Base-by-base conservation (phyloP, 495 filamentous ascomycete species). In the Aspergillus saccharolyticus region DNA sequence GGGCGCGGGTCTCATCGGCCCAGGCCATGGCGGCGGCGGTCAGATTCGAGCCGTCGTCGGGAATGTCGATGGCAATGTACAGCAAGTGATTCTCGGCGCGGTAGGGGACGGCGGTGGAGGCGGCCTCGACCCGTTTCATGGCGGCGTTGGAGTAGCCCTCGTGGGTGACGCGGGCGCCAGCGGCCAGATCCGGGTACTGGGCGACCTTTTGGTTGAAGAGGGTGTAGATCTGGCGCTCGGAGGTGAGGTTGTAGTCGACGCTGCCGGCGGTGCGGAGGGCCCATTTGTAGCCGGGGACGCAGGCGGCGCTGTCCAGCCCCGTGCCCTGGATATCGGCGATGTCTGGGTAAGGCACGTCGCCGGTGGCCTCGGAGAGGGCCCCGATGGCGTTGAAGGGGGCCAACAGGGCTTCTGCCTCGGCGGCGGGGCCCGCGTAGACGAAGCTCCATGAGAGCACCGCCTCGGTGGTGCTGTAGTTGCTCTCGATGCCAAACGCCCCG, bases 121-220 rank as follows among this genome's bases (percentile, higher is more conserved):
- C 58, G 21, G 45, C 49, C 1, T 17, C 24, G 10, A 52, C 52
- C 20, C 22, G 42, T 16, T 22, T 20, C 16, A 49, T 33, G 1
- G 18, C 58, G 7, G 42, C 58, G 22, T 56, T 61, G 45, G 49
- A 42, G 33, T 59, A 59, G 42, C 44, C 52, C 28, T 59, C 57
- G 10, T 39, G 25, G 1, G 43, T 25, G 44, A 54, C 25, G 21
- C 39, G 16, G 1, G 50, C 17, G 5, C 18, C 8, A 3, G 4
- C 9, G 7, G 15, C n/a, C 24, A 54, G 44, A 9, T 22, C 24
- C 21, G 14, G 57, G 22, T 50, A 2, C 5, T 21, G 17, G 3
- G 28, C 16, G 16, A 51, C 30, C 9, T 14, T 22, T 1, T 9
- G 9, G 12, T 47, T 46, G 20, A 54, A 54, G 16, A 1, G 3